Conservation (phyloP, 2,329 filamentous ascomycete species). For the Stylonectria norvegica region DNA sequence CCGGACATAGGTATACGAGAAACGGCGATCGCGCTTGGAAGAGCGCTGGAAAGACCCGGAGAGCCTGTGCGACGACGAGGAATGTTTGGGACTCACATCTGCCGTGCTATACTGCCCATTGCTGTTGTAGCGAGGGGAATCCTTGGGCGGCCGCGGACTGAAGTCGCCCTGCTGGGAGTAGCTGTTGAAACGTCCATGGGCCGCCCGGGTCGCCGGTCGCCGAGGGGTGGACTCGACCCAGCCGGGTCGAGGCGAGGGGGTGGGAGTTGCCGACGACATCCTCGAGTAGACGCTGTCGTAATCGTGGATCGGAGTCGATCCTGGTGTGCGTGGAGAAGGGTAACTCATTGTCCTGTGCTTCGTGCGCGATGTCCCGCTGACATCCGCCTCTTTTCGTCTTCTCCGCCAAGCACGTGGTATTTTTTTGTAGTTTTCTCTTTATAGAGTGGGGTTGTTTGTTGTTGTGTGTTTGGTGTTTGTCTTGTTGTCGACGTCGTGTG, state of each 20-base stretch:
- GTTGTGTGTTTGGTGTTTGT: slow-evolving; percentile 15
- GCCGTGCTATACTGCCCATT: slow-evolving; percentile 61
- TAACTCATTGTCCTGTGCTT: slow-evolving; percentile 41
- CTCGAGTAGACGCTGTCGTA: slow-evolving; percentile 48
- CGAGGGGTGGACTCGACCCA: slow-evolving; percentile 49
- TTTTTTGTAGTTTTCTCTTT: slow-evolving; percentile 36
- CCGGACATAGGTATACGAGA: slow-evolving; percentile 57
- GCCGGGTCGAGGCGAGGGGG: slow-evolving; percentile 53
- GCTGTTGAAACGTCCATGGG: slow-evolving; percentile 36
- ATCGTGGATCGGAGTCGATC: slow-evolving; percentile 48
- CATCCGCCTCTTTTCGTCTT: slow-evolving; percentile 26
- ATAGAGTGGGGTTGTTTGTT: slow-evolving; percentile 11
- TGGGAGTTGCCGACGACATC: slow-evolving; percentile 54
- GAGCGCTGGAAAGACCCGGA: slow-evolving; percentile 32
- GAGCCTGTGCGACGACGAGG: slow-evolving; percentile 43
- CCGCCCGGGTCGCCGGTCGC: slow-evolving; percentile 52
- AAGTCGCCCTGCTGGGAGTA: slow-evolving; percentile 35
- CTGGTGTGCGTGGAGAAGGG: slow-evolving; percentile 39
- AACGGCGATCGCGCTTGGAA: slow-evolving; percentile 51
- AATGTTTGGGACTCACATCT: slow-evolving; percentile 61
- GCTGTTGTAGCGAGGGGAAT: slow-evolving; percentile 61
- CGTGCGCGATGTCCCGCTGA: slow-evolving; percentile 32
- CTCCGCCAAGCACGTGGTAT: slow-evolving; percentile 26
- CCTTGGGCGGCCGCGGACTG: slow-evolving; percentile 47
- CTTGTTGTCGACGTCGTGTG: slow-evolving; percentile 9